A percentile compares a stretch with the other conserved stretches of the same genome.
phyloP scores from a whole-genome alignment of 805 yeast genomes.

The Suhomyces canberraensis region DNA sequence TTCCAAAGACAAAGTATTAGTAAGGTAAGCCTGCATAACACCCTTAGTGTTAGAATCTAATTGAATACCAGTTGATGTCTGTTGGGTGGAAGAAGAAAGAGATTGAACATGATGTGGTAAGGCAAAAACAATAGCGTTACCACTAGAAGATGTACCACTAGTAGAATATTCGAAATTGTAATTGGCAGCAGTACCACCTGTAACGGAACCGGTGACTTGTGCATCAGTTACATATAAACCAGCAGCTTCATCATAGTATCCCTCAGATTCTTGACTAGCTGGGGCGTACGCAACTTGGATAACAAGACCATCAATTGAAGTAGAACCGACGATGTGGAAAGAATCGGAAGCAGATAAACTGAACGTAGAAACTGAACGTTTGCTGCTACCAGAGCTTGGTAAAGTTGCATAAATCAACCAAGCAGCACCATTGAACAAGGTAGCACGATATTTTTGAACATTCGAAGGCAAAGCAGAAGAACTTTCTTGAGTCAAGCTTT shows the following conservation, averaged over 20 bases:
- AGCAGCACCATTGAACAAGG: conserved; percentile 35
- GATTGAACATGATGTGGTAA: conserved; percentile 52
- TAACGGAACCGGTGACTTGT: conserved; percentile 42
- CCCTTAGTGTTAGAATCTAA: conserved; percentile 52
- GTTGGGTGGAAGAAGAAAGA: conserved; percentile 24
- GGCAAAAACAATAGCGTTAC: conserved; percentile 47
- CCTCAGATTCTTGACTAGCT: conserved; percentile 28
- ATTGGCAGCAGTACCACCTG: conserved; percentile 43
- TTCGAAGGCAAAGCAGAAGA: conserved; percentile 26
- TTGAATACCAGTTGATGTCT: conserved; percentile 38
- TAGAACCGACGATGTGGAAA: conserved; percentile 34
- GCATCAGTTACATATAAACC: conserved; percentile 62
- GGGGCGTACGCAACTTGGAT: conserved; percentile 54
- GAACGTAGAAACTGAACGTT: too few relatives aligned
- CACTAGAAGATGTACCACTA: conserved; percentile 47
- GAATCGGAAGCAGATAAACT: conserved; percentile 30
- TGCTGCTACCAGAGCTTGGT: conserved; percentile 36
- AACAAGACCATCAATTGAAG: conserved; percentile 41
- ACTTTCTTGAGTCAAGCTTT: conserved; percentile 32
- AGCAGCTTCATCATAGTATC: conserved; percentile 60
- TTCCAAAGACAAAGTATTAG: conserved; percentile 33
- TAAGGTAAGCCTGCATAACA: conserved; percentile 43
- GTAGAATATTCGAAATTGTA: conserved; percentile 50
- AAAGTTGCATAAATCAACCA: conserved; percentile 55
- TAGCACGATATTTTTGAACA: conserved; percentile 28